Base-by-base conservation (phyloP, 768 basidiomycete genomes). In the Leccinum barrowsii region DNA sequence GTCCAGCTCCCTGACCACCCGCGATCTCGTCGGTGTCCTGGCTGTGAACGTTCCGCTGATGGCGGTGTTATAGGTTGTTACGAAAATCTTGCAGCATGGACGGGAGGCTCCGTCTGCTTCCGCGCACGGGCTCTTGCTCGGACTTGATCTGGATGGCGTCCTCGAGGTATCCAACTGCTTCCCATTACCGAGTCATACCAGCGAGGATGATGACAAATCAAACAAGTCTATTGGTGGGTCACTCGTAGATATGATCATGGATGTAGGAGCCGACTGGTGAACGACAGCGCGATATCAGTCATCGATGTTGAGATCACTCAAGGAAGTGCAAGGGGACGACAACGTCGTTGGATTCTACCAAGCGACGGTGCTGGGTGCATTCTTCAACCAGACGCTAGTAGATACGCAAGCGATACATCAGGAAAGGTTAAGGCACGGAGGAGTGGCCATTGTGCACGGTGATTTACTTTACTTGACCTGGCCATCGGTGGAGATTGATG, bases 341-440 rank as follows among this genome's bases (percentile, higher is more conserved):
- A 92, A 87, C 63, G 84, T 94, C 34, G 89, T 97, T 56, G 95
- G 95, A 40, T 93, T 96, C 74, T 98, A 98, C 77, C 92, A 96
- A 69, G 90, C 90, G 47, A 92, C 88, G 26, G 85, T 86, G 8
- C 80, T 92, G 40, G 92, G 92, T 46, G 89, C 91, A 5, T 93
- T 94, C 72, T 89, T 89, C 73, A 90, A 84, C 68, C 90, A 92
- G 70, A 80, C 82, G 7, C 71, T 94, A 51, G 79, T 94, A 50
- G 90, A 94, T 64, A 86, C 89, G 7, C 90, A 92, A 71, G 89
- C 88, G 50, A 83, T 91, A 63, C 91, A 93, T 71, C 89, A 90
- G 69, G 89, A 92, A 46, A 89, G 86, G 65, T 79, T 94, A 58
- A 80, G 92, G 67, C 90, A 94, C 66, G 92, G 92, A 32, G 93